phyloP scores from a whole-genome alignment of 2,329 filamentous ascomycete species.

The Akanthomyces dipterigenus region DNA sequence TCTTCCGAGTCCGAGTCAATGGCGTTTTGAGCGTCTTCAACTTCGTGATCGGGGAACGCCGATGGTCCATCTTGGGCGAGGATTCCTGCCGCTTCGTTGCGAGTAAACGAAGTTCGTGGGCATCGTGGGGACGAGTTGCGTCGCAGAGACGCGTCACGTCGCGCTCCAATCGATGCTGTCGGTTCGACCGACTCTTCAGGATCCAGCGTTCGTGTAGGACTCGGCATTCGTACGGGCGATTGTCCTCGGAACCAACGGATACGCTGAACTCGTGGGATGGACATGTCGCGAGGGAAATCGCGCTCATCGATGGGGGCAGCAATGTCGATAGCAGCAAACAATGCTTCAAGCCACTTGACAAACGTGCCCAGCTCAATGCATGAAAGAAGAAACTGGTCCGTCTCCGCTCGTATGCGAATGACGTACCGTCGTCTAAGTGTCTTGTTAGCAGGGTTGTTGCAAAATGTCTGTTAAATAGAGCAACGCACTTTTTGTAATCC shows the following conservation, averaged over 20 bases:
- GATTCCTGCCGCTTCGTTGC: background rate
- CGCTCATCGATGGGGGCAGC: slow-evolving; percentile 65
- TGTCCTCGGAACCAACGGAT: slow-evolving; percentile 43
- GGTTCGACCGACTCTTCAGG: slow-evolving; percentile 12
- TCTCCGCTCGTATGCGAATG: slow-evolving; percentile 65
- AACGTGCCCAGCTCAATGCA: slow-evolving; percentile 59
- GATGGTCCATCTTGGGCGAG: background rate
- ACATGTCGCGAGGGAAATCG: slow-evolving; percentile 55
- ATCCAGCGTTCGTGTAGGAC: slow-evolving; percentile 12
- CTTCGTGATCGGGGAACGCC: slow-evolving; percentile 1
- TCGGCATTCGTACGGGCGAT: slow-evolving; percentile 22
- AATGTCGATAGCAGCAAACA: slow-evolving; percentile 69
- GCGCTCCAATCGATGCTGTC: background rate
- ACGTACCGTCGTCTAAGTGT: slow-evolving; percentile 50
- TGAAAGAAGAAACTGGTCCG: slow-evolving; percentile 66
- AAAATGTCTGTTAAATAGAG: background rate
- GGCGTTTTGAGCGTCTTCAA: slow-evolving; percentile 6
- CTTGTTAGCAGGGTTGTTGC: background rate
- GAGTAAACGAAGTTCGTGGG: background rate
- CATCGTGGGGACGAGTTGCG: background rate
- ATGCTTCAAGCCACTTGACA: slow-evolving; percentile 59
- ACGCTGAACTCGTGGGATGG: slow-evolving; percentile 50
- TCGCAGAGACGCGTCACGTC: slow-evolving; percentile 3
- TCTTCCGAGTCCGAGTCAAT: slow-evolving; percentile 18
- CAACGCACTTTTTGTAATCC: slow-evolving; percentile 60